phyloP scores from a whole-genome alignment of 1,284 basidiomycete genomes.

The Fistulinella staudtii region DNA sequence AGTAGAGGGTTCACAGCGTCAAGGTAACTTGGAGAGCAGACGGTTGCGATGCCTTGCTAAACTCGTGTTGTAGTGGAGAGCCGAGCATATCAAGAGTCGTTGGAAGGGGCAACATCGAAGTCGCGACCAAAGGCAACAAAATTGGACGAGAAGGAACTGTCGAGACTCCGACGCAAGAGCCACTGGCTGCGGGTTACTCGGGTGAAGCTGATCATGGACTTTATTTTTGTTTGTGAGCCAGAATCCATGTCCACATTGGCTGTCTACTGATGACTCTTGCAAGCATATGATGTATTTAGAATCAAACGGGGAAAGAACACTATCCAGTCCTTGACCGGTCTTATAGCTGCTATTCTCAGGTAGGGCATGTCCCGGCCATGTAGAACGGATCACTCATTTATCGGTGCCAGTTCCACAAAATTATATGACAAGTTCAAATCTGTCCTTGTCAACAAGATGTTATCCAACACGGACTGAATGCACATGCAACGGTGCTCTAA shows the following conservation, averaged over 20 bases:
- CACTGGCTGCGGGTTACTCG: slow-evolving; percentile 71
- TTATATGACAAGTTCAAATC: slow-evolving; percentile 66
- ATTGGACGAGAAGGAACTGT: slow-evolving; percentile 67
- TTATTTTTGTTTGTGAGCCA: slow-evolving; percentile 78
- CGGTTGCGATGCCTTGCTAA: slow-evolving; percentile 1
- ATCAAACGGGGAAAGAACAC: slow-evolving; percentile 56
- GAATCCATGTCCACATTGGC: not conserved
- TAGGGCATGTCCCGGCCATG: slow-evolving; percentile 31
- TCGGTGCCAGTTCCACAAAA: slow-evolving; percentile 52
- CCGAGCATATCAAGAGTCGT: slow-evolving; percentile 67
- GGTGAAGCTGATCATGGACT: slow-evolving; percentile 71
- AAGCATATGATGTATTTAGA: slow-evolving; percentile 55
- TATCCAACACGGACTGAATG: slow-evolving; percentile 22
- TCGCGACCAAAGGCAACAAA: slow-evolving; percentile 58
- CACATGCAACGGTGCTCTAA: not conserved
- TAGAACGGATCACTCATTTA: slow-evolving; percentile 8
- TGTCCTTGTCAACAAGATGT: slow-evolving; percentile 47
- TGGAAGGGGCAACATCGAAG: slow-evolving; percentile 66
- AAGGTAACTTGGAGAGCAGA: slow-evolving; percentile 44
- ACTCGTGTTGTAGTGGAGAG: slow-evolving; percentile 51
- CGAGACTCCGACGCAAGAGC: slow-evolving; percentile 60
- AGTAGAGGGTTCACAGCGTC: slow-evolving; percentile 54
- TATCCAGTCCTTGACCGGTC: slow-evolving; percentile 63
- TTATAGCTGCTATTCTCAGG: slow-evolving; percentile 69
- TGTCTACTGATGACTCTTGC: slow-evolving; percentile 19